A percentile compares a stretch with the other conserved stretches of the same genome.
phyloP scores from a whole-genome alignment of 495 filamentous ascomycete genomes.

The Entonaema liquescens region DNA sequence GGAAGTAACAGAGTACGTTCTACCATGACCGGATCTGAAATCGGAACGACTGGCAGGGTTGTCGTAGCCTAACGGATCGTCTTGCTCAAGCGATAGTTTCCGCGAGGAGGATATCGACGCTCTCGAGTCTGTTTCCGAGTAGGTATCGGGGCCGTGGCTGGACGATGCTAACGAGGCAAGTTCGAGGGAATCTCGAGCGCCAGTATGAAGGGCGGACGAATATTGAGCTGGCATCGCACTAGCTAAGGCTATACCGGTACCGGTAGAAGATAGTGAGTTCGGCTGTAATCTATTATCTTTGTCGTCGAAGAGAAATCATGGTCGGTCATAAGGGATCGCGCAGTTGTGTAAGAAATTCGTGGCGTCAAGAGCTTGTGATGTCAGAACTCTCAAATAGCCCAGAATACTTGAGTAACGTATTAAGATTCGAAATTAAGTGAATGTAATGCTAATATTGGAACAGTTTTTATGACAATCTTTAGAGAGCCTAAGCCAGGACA shows the following conservation, averaged over 20 bases:
- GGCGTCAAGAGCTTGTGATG: constrained; percentile 25
- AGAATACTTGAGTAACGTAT: constrained; percentile 1
- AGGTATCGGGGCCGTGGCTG: constrained; percentile 63
- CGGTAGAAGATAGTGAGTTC: constrained; percentile 7
- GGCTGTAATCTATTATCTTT: constrained; percentile 26
- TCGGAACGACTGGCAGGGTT: constrained; percentile 59
- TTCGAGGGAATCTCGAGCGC: constrained; percentile 90
- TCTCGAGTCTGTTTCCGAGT: constrained; percentile 74
- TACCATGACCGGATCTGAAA: constrained; percentile 60
- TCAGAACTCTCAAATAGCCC: constrained; percentile 24
- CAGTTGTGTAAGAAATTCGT: constrained; percentile 8
- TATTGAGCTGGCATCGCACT: constrained; percentile 56
- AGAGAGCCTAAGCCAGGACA: not conserved
- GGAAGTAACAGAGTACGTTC: constrained; percentile 88
- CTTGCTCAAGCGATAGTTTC: constrained; percentile 85
- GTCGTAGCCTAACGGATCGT: constrained; percentile 75
- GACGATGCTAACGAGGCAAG: constrained; percentile 93
- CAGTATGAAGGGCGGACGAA: constrained; percentile 54
- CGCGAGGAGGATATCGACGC: constrained; percentile 91
- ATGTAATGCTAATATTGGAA: constrained; percentile 16
- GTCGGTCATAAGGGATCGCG: constrained; percentile 26
- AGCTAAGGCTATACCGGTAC: constrained; percentile 21
- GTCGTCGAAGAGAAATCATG: constrained; percentile 28
- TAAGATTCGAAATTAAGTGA: not conserved
- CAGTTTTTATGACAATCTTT: constrained; percentile 8